phyloP scores from a whole-genome alignment of 164 flowering plant genomes.

The Paratinospora sagittata region DNA sequence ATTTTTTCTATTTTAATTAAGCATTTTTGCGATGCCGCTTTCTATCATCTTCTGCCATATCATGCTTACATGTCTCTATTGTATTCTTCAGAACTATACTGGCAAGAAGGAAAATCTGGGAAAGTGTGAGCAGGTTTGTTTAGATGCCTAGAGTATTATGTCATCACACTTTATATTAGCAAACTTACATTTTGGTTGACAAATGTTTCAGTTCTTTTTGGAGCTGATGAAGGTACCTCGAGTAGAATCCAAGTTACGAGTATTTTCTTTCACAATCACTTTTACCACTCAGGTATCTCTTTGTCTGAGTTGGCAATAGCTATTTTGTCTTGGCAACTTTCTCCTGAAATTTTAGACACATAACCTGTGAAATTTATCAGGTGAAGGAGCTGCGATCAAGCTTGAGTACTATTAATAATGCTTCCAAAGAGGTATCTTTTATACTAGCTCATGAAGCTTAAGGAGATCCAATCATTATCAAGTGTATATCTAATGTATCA shows the following conservation, averaged over 20 bases:
- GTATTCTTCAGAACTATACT: slow-evolving; percentile 57
- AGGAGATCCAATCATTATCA: background rate
- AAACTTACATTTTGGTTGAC: slow-evolving; percentile 8
- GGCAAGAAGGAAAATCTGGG: slow-evolving; percentile 90
- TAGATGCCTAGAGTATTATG: slow-evolving; percentile 6
- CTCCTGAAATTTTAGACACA: background rate
- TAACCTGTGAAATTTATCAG: slow-evolving; percentile 31
- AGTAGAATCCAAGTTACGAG: slow-evolving; percentile 89
- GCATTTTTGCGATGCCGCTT: background rate
- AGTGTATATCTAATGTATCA: slow-evolving; percentile 8
- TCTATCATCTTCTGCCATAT: background rate
- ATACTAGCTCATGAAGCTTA: background rate
- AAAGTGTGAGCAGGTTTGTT: slow-evolving; percentile 88
- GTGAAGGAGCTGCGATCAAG: slow-evolving; percentile 64
- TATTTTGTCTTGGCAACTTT: slow-evolving; percentile 3
- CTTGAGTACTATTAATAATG: slow-evolving; percentile 64
- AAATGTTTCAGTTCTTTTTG: slow-evolving; percentile 70
- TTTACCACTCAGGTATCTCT: slow-evolving; percentile 75
- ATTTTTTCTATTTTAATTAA: background rate
- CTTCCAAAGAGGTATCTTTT: slow-evolving; percentile 67
- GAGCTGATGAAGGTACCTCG: slow-evolving; percentile 99
- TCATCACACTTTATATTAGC: slow-evolving; percentile 6
- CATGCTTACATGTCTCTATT: slow-evolving; percentile 9
- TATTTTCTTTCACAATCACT: slow-evolving; percentile 85
- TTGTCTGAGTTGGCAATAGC: background rate